Evolutionary conservation across 768 basidiomycete genomes (phyloP), one percentile per base, ranked within the genome.

Genomic region (Phylloporus sp.): DNA sequence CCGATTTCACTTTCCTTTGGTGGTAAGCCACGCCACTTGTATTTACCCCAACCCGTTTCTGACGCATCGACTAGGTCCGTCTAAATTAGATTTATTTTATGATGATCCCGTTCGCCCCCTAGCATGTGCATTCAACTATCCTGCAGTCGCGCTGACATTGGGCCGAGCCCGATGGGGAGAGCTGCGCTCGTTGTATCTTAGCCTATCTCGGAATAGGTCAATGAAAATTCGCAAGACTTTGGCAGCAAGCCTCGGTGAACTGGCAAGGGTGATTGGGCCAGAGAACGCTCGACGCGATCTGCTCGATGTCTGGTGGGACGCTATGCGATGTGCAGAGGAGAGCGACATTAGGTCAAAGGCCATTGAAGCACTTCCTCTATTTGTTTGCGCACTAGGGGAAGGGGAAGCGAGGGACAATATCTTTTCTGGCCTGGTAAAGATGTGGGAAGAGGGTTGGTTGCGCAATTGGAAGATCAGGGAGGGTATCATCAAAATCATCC

Each of bases 81-180:
- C 59, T 35, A 51, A 67, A 35, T 47, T 74, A 50, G 74, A 76
- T 45, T 65, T 69, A 28, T 77, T 81, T 58, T 77, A 73, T 57
- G 72, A 75, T 31, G 86, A 91, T 60, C 78, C 82, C 4, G 78
- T 84, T 39, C 80, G 90, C 10, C 78, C 86, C 2, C 71, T 90
- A 18, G 81, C 90, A 34, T 87, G 85, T 62, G 88, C 88, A 6
- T 92, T 90, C 69, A 91, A 96, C 68, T 87, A 88, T 60, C 95
- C 95, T 20, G 94, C 92, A 6, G 88, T 97, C 8, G 80, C 83
- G 4, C 74, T 92, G 6, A 87, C 92, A 0, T 71, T 96, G 22
- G 95, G 95, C 5, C 69, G 70, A 11, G 66, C 68, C 1, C 77
- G 88, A 36, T 98, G 95, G 95, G 55, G 50, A 48, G 79, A 84